phyloP scores from a whole-genome alignment of 2,329 filamentous ascomycete genomes.

The Botrytis fragariae region DNA sequence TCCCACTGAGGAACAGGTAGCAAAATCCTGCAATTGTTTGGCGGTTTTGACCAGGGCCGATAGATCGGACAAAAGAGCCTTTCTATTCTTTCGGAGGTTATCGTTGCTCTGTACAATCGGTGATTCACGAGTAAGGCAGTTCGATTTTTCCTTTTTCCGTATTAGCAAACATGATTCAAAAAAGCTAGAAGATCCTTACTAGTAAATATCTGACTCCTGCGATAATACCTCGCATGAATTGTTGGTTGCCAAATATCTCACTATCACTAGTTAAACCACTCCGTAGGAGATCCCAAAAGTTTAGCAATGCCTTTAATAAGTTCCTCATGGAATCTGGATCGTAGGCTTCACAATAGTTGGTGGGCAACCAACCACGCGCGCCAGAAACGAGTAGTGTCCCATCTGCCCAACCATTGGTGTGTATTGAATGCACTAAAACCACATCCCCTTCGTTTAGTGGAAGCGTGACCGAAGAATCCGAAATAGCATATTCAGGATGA shows the following conservation, averaged over 20 bases:
- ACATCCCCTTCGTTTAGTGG: conserved; percentile 88
- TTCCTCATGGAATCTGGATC: conserved; percentile 84
- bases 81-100: conserved; percentile 74
- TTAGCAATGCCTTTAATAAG: conserved; percentile 79
- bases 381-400: conserved; percentile 85
- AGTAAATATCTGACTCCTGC: conserved; percentile 87
- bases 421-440: conserved; percentile 90
- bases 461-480: conserved; percentile 84
- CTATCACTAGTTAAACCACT: conserved; percentile 73
- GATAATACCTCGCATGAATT: conserved; percentile 92
- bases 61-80: conserved; percentile 83
- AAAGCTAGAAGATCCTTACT: conserved; percentile 53
- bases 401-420: conserved; percentile 98
- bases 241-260: conserved; percentile 81
- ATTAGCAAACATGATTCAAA: conserved; percentile 17
- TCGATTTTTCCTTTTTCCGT: conserved; percentile 70
- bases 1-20: conserved; percentile 41
- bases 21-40: conserved; percentile 77
- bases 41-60: conserved; percentile 86
- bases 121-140: conserved; percentile 83
- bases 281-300: conserved; percentile 88
- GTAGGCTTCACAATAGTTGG: conserved; percentile 96
- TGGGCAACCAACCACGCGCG: conserved; percentile 90
- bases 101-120: conserved; percentile 72
- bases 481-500: conserved; percentile 71